Conservation (phyloP, 179 eudicot genomes). For the Actinidia polygama region DNA sequence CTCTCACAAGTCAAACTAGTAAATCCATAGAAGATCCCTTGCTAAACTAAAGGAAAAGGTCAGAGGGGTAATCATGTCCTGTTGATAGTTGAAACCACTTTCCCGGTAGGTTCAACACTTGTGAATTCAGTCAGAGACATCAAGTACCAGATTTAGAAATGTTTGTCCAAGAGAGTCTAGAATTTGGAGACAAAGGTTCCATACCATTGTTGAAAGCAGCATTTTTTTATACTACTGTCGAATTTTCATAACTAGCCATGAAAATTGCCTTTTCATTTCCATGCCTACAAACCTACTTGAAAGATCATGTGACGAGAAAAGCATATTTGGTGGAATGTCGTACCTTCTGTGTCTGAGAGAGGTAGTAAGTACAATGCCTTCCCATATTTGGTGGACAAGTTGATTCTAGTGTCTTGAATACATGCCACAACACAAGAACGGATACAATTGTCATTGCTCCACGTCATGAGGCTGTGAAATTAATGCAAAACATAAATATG, state of each 20-base stretch:
- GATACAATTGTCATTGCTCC: not conserved
- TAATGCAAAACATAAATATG: not conserved
- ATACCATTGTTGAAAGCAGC: not conserved
- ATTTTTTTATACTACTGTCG: not conserved
- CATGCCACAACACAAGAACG: not conserved
- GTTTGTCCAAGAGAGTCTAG: not conserved
- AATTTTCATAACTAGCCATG: not conserved
- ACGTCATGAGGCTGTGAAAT: not conserved
- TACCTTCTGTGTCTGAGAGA: not conserved
- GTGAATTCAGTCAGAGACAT: too few species aligned
- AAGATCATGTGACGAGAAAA: not conserved
- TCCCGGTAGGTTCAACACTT: conserved; percentile 3
- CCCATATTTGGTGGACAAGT: not conserved
- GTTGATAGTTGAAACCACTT: not conserved
- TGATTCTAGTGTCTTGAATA: not conserved
- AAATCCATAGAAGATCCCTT: not conserved
- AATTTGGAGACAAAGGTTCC: not conserved
- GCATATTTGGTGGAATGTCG: too few species aligned
- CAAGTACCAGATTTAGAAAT: too few species aligned
- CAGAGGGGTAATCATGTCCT: conserved; percentile 9
- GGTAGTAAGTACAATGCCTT: not conserved
- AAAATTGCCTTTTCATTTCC: not conserved
- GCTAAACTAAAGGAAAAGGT: not conserved
- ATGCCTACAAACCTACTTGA: not conserved
- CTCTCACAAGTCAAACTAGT: not conserved